Conservation (phyloP, 495 filamentous ascomycete genomes). For the Hypoxylon cercidicola region DNA sequence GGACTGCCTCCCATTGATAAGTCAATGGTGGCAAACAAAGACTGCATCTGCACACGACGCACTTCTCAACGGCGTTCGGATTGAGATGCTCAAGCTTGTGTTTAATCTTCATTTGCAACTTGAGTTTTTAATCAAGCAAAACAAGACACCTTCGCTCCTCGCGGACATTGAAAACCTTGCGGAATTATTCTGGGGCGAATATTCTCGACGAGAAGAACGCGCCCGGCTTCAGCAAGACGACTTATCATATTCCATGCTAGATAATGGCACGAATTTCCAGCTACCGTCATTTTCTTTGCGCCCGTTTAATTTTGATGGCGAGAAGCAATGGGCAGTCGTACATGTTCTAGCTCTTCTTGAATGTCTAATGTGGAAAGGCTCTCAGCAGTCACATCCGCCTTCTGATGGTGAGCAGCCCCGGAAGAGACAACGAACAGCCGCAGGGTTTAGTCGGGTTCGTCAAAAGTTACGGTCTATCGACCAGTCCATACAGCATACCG, state of each 20-base stretch:
- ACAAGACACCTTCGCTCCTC: slow-evolving; percentile 42
- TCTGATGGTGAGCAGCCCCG: slow-evolving; percentile 56
- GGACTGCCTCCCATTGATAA: slow-evolving; percentile 75
- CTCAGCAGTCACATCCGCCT: slow-evolving; percentile 37
- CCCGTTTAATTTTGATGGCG: slow-evolving; percentile 56
- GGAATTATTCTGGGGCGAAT: slow-evolving; percentile 75
- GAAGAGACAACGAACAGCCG: slow-evolving; percentile 72
- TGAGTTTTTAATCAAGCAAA: slow-evolving; percentile 49
- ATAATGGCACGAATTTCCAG: slow-evolving; percentile 48
- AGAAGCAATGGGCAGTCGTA: slow-evolving; percentile 65
- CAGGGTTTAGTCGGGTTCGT: slow-evolving; percentile 68
- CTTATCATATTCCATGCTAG: slow-evolving; percentile 62
- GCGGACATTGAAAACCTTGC: slow-evolving; percentile 62
- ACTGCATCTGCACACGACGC: slow-evolving; percentile 75
- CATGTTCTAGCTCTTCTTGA: slow-evolving; percentile 62
- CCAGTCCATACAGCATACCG: slow-evolving; percentile 67
- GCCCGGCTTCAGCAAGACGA: slow-evolving; percentile 83
- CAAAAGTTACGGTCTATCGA: slow-evolving; percentile 67
- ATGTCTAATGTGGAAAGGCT: slow-evolving; percentile 50
- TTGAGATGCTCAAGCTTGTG: slow-evolving; percentile 74
- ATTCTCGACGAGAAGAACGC: slow-evolving; percentile 73
- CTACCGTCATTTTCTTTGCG: slow-evolving; percentile 59
- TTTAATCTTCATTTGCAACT: slow-evolving; percentile 72
- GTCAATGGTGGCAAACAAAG: slow-evolving; percentile 74
- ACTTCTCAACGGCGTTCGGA: slow-evolving; percentile 67